Percentiles rank a stretch among this genome's conserved stretches.
phyloP scores from a whole-genome alignment of 2,329 filamentous ascomycete genomes.

The Neofusicoccum cordaticola region DNA sequence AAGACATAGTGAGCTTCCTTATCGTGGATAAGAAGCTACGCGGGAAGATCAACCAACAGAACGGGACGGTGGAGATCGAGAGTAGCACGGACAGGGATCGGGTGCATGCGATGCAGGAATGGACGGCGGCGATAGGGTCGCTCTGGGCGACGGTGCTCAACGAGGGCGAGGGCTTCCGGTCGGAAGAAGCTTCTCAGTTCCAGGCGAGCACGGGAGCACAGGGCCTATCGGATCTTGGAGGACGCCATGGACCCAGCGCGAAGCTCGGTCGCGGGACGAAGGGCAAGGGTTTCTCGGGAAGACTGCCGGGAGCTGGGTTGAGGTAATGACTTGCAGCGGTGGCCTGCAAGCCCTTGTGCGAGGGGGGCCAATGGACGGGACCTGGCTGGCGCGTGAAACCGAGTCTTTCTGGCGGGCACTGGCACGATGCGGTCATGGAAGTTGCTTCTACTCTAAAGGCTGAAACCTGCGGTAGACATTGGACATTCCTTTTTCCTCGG shows the following conservation, averaged over 20 bases:
- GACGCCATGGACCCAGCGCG: conserved; percentile 26
- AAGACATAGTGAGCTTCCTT: conserved; percentile 92
- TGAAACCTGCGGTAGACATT: conserved; percentile 17
- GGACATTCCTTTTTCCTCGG: conserved; percentile 15
- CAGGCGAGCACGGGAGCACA: conserved; percentile 22
- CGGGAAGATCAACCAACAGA: conserved; percentile 85
- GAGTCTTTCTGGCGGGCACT: not conserved
- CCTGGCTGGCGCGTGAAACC: conserved; percentile 8
- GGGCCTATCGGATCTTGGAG: conserved; percentile 24
- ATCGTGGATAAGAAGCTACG: conserved; percentile 86
- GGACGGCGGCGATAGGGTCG: conserved; percentile 66
- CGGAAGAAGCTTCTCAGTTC: conserved; percentile 42
- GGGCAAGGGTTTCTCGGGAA: conserved; percentile 38
- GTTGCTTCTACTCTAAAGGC: conserved; percentile 13
- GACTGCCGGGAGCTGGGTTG: conserved; percentile 33
- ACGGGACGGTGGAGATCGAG: conserved; percentile 77
- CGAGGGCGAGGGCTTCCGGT: conserved; percentile 70
- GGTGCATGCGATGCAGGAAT: conserved; percentile 67
- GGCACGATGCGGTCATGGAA: conserved; percentile 15
- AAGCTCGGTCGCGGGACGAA: conserved; percentile 32
- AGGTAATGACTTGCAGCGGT: conserved; percentile 41
- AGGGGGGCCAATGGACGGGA: conserved; percentile 15
- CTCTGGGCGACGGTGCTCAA: conserved; percentile 72
- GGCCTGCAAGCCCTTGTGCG: conserved; percentile 25
- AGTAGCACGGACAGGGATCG: conserved; percentile 72